Evolutionary conservation across 139 green algal species (phyloP).

Genomic region (Closterium sp.): DNA sequence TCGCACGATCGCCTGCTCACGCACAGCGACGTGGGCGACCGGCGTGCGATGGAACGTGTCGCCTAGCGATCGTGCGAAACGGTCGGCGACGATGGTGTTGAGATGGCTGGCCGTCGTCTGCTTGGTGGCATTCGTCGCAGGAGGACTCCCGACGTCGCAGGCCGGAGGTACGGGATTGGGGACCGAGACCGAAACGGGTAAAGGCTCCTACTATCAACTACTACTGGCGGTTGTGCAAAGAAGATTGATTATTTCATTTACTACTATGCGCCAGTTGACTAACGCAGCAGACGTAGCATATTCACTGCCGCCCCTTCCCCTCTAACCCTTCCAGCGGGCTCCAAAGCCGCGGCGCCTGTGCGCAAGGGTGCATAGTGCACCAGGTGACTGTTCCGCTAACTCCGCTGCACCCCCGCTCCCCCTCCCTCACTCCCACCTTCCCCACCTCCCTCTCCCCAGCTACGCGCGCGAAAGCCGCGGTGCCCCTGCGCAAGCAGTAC

Average conservation of each 20-base stretch:
- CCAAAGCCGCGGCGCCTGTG: too few species aligned
- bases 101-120: not conserved
- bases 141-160: not conserved
- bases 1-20: not conserved
- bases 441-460: not conserved
- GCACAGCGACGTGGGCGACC: not conserved
- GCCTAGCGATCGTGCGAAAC: not conserved
- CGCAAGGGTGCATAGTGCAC: too few species aligned
- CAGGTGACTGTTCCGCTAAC: too few species aligned
- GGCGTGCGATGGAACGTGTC: not conserved
- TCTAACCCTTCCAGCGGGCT: too few species aligned
- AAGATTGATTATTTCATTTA: too few species aligned
- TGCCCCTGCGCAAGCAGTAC: not conserved
- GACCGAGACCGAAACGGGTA: too few species aligned
- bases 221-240: too few species aligned
- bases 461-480: not conserved
- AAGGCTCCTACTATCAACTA: too few species aligned
- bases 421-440: not conserved
- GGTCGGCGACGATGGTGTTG: not conserved
- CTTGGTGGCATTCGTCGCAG: not conserved
- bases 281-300: too few species aligned
- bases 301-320: too few species aligned
- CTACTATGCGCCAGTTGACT: too few species aligned
- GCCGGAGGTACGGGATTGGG: not conserved
- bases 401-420: too few species aligned